Base-by-base conservation (phyloP, 2,329 filamentous ascomycete species). In the Fusarium sp. region DNA sequence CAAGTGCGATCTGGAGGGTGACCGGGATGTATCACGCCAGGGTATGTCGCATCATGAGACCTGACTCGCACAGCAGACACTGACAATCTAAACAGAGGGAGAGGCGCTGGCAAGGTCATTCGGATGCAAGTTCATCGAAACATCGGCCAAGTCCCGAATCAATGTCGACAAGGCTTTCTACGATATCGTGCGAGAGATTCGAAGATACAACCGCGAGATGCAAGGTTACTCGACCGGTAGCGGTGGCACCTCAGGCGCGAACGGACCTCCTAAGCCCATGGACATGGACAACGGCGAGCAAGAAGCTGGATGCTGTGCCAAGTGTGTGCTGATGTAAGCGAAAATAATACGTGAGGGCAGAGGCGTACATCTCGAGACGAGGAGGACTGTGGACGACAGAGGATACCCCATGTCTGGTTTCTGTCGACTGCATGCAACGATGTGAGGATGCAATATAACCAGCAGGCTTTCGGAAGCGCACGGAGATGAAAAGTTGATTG, bases 141-240 rank as follows among this genome's bases (percentile, higher is more conserved):
- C 95, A 11, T 99, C 95, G 38, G 95, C 95, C 69, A 99, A 98
- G 82, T 96, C 93, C 63, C 90, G 94, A 77, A 96, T 95, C 83
- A 97, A 98, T 76, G 95, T 99, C 73, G 95, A 99, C 80, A 93
- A 96, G 80, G 93, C 94, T 52, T 99, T 99, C 81, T 98, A 94
- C 85, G 93, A 98, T 76, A 93, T 98, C 70, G 95, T 99, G 57
- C 91, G 95, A 76, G 95, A 98, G 78, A 99, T 99, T 75, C 88
- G 95, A 80, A 91, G 92, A 80, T 98, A 96, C 81, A 98, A 99
- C 87, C 94, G 95, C 77, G 94, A 98, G 76, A 96, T 97, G 89
- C 93, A 93, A 60, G 92, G 91, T 58, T 92, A 96, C 78, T 88
- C 89, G 40, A 87, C 88, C 57, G 87, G 85, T 61, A 90, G 89